These are phyloP conservation scores for Mucor irregularis DNA, from an alignment of 371 early-diverging fungal genomes.

Conservation along the genomic window DNA sequence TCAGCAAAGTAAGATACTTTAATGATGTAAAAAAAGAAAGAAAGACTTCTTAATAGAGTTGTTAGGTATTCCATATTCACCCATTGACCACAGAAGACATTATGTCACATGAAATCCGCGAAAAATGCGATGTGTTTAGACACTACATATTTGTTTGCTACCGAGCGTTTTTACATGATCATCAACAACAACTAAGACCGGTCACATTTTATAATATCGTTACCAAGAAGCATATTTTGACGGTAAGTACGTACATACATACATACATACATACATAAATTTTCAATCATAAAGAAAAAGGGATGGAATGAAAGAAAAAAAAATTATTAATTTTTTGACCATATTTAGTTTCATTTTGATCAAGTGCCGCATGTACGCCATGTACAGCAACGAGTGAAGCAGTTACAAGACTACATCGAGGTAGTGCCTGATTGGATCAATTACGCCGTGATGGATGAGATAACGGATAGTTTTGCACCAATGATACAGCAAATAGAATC, in stretches of 20 bases:
- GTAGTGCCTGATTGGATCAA: conserved; percentile 81
- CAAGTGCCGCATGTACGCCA: conserved; percentile 52
- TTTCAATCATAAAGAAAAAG: too few relatives aligned
- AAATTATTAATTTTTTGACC: too few relatives aligned
- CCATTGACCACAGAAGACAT: conserved; percentile 93
- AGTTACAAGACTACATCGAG: conserved; percentile 57
- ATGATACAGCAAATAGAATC: conserved; percentile 73
- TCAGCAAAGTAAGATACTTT: conserved; percentile 54
- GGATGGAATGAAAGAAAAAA: too few relatives aligned
- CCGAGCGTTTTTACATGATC: conserved; percentile 70
- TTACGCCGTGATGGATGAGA: conserved; percentile 84
- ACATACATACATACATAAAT: background rate
- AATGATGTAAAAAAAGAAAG: background rate
- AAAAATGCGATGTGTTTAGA: conserved; percentile 88
- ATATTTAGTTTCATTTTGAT: conserved; percentile 55
- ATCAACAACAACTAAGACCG: conserved; percentile 61
- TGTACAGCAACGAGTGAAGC: conserved; percentile 60
- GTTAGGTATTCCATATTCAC: conserved; percentile 65
- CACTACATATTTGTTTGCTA: conserved; percentile 89
- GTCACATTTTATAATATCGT: conserved; percentile 85
- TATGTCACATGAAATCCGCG: conserved; percentile 81
- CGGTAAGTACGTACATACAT: conserved; percentile 35
- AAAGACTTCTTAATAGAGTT: background rate
- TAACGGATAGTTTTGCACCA: conserved; percentile 83
- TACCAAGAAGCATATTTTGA: conserved; percentile 51